Evolutionary conservation across 352 stramenopile species (phyloP).

Genomic region (Pythium biforme): DNA sequence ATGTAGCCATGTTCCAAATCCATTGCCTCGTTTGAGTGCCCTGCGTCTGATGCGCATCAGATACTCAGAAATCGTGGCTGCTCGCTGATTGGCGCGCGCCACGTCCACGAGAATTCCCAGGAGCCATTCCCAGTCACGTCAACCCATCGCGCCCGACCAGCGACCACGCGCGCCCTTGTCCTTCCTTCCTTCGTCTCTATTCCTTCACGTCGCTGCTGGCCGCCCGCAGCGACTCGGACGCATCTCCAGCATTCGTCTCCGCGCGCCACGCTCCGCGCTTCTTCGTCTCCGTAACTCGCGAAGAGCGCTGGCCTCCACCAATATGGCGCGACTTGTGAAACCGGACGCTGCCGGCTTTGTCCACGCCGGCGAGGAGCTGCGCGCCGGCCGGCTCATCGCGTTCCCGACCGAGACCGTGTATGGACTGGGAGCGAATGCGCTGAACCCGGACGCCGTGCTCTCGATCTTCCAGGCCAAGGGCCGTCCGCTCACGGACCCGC

Average conservation of each 20-base stretch:
- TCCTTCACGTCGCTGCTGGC: not conserved
- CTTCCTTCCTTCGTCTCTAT: not conserved
- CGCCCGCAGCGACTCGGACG: not conserved
- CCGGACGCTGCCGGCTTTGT: constrained; percentile 46
- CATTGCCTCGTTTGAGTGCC: not conserved
- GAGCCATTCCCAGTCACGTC: not conserved
- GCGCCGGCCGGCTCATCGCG: constrained; percentile 77
- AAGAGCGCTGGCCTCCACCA: not conserved
- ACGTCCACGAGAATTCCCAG: constrained; percentile 18
- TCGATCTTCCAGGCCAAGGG: constrained; percentile 96
- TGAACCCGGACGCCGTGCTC: constrained; percentile 92
- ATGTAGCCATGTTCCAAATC: constrained; percentile 14
- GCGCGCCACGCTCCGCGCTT: not conserved
- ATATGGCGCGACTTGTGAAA: constrained; percentile 50
- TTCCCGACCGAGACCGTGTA: constrained; percentile 99
- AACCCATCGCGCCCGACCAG: not conserved
- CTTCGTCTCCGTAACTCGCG: not conserved
- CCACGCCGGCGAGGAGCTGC: constrained; percentile 63
- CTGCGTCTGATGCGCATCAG: not conserved
- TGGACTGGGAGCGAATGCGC: constrained; percentile 96
- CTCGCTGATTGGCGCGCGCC: constrained; percentile 11
- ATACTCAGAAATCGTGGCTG: not conserved
- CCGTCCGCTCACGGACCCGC: constrained; percentile 94
- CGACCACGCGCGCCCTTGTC: too few species aligned
- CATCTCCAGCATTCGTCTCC: constrained; percentile 3